Evolutionary conservation across 2,329 filamentous ascomycete genomes (phyloP), one percentile per base, ranked within the genome.

Genomic region (Cordyceps cicadae): DNA sequence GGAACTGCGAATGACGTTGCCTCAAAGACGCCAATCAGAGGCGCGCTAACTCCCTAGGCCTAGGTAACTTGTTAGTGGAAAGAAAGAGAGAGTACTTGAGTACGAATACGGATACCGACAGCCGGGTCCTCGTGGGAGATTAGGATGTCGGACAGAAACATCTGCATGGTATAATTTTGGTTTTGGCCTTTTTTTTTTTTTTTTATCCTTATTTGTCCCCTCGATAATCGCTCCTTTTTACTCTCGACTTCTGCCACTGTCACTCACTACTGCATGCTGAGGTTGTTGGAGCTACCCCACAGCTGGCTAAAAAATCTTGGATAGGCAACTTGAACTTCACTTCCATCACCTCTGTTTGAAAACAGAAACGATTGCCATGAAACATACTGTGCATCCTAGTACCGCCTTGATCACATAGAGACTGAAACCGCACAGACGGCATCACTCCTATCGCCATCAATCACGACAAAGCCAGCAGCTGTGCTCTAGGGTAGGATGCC

Each of bases 401-500:
- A 17, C 5, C 24, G 17, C 24, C 2, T 6, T 3, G 12, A 50
- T 2, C 24, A 29, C 2, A 34, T 12, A 14, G 49, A 34, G 0
- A 2, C 7, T 15, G 34, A 37, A 17, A 49, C 3, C n/a, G 5
- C 6, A 52, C 5, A 14, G 8, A 7, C 4, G 4, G 12, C 1
- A 14, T 15, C 2, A n/a, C 4, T 2, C 14, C 3, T 2, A 7
- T 29, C 8, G 21, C 2, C n/a, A 7, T 24, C 6, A 24, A 34
- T n/a, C 41, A 48, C 19, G 17, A 37, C n/a, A 21, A 26, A n/a
- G 29, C 24, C 29, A 12, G 29, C 43, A 8, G 29, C 15, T n/a
- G n/a, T 19, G 3, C 53, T 48, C 43, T 29, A 34, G 29, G 41
- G 57, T 52, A 58, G 55, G 50, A 83, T 82, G 79, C 74, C 74